Evolutionary conservation across 495 filamentous ascomycete species (phyloP).

Genomic region (Pseudevernia furfuracea): DNA sequence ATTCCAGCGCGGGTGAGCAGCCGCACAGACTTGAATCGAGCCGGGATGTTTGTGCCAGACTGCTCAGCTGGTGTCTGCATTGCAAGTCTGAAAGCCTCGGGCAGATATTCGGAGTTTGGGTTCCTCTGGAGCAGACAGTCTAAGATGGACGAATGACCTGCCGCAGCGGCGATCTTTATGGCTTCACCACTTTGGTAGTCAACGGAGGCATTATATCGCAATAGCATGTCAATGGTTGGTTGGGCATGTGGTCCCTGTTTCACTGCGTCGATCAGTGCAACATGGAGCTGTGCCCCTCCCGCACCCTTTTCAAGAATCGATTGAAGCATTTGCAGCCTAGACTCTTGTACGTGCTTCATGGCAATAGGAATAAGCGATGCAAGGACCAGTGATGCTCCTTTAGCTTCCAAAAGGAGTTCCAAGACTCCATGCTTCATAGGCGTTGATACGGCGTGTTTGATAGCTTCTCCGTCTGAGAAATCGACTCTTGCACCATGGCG

Average conservation of each 20-base stretch:
- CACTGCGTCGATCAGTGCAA: slow-evolving; percentile 19
- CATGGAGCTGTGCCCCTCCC: slow-evolving; percentile 12
- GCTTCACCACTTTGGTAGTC: slow-evolving; percentile 12
- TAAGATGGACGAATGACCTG: slow-evolving; percentile 16
- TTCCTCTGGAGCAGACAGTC: slow-evolving; percentile 14
- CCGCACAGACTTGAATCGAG: slow-evolving; percentile 12
- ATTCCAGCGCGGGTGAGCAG: slow-evolving; percentile 7
- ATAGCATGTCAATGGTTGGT: slow-evolving; percentile 17
- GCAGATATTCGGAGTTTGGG: slow-evolving; percentile 8
- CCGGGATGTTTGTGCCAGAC: background rate
- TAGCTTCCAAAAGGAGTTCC: slow-evolving; percentile 1
- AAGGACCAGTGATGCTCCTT: slow-evolving; percentile 9
- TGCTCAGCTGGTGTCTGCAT: slow-evolving; percentile 10
- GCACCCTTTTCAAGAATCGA: slow-evolving; percentile 13
- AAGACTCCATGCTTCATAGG: slow-evolving; percentile 7
- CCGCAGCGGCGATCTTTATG: slow-evolving; percentile 14
- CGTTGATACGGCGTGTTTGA: slow-evolving; percentile 14
- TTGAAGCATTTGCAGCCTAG: slow-evolving; percentile 16
- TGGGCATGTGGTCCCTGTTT: slow-evolving; percentile 9
- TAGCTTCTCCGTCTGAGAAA: slow-evolving; percentile 13
- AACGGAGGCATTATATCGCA: slow-evolving; percentile 17
- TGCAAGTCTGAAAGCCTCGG: slow-evolving; percentile 17
- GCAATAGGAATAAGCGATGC: slow-evolving; percentile 13
- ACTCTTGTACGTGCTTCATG: slow-evolving; percentile 14
- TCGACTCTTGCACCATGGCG: slow-evolving; percentile 13